A percentile compares a stretch with the other conserved stretches of the same genome.
Conservation (phyloP, 306 rosid species). For the Fragaria nilgerrensis region DNA sequence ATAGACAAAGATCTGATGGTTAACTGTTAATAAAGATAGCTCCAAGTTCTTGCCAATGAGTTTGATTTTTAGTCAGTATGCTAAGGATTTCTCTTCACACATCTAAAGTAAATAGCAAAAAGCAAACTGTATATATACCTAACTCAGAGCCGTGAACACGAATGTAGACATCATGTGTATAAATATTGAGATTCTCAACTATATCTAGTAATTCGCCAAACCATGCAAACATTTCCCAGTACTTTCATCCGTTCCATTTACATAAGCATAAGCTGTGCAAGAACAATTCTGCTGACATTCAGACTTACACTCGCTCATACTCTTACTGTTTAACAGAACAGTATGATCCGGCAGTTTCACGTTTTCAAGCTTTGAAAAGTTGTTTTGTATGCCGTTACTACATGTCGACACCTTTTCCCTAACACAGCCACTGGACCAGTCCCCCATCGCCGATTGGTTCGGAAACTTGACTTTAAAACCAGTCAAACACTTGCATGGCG, state of each 20-base stretch:
- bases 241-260: neutral
- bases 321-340: conserved; percentile 13
- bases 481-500: neutral
- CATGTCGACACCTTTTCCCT: conserved; percentile 32
- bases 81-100: neutral
- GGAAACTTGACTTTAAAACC: conserved; percentile 7
- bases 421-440: conserved; percentile 43
- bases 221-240: conserved; percentile 10
- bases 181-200: neutral
- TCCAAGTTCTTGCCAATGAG: neutral
- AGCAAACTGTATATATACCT: neutral
- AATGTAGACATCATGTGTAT: neutral
- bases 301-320: conserved; percentile 14
- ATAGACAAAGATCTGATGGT: neutral
- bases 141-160: neutral
- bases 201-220: conserved; percentile 1
- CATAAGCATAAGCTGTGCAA: conserved; percentile 60
- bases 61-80: neutral
- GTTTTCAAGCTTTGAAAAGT: neutral
- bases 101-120: neutral
- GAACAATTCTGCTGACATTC: conserved; percentile 33
- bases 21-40: neutral
- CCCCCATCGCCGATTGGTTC: neutral
- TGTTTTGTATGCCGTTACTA: neutral
- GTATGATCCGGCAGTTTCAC: neutral